Conservation (phyloP, 495 filamentous ascomycete genomes). For the Aspergillus steynii region DNA sequence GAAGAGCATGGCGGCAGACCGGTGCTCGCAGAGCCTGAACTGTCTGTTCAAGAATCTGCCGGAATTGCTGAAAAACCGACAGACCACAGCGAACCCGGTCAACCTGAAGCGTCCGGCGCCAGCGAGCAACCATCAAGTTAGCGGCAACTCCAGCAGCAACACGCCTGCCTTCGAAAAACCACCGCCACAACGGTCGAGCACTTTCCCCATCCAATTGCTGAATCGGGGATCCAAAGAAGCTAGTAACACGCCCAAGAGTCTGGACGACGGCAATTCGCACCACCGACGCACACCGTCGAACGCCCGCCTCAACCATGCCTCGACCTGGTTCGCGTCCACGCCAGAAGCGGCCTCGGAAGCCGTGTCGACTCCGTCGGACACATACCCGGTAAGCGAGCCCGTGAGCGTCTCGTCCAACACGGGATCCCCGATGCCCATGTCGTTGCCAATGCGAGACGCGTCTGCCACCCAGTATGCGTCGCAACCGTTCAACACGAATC, state of each 20-base stretch:
- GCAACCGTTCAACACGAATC: conserved; percentile 33
- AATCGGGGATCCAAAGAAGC: conserved; percentile 22
- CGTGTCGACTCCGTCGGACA: conserved; percentile 34
- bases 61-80: conserved; percentile 61
- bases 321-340: conserved; percentile 32
- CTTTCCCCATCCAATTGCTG: conserved; percentile 45
- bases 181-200: conserved; percentile 48
- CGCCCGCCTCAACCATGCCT: conserved; percentile 21
- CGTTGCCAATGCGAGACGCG: conserved; percentile 16
- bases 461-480: conserved; percentile 27
- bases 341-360: conserved; percentile 34
- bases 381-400: conserved; percentile 16
- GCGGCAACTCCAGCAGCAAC: conserved; percentile 27
- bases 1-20: conserved; percentile 84
- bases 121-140: conserved; percentile 21
- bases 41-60: conserved; percentile 81
- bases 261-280: conserved; percentile 30
- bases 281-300: conserved; percentile 19
- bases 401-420: conserved; percentile 26
- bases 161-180: conserved; percentile 30
- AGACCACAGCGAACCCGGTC: conserved; percentile 39
- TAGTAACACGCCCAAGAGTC: conserved; percentile 28
- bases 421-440: conserved; percentile 15
- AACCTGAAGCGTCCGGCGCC: conserved; percentile 46
- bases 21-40: conserved; percentile 73